phyloP scores from a whole-genome alignment of 306 rosid species.

The Fragaria iinumae region DNA sequence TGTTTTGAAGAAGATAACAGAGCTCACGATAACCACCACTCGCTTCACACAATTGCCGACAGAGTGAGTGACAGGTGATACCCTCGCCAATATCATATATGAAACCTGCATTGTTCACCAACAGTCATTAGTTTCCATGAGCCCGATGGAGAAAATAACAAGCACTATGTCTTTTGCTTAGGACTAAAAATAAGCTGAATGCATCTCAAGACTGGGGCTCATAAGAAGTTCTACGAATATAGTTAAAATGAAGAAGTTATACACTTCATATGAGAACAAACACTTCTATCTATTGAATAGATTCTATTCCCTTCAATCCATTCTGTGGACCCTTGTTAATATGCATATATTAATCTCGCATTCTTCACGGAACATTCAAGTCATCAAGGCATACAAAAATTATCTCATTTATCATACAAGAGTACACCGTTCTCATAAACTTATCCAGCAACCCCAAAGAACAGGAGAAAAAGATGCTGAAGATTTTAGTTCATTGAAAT shows the following conservation, averaged over 20 bases:
- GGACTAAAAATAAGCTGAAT: too few species aligned
- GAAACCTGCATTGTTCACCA: constrained; percentile 66
- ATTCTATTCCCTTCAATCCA: background rate
- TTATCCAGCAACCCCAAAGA: background rate
- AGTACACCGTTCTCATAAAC: background rate
- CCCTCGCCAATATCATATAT: constrained; percentile 89
- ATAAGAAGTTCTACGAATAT: too few species aligned
- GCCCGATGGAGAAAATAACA: background rate
- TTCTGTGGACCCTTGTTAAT: constrained; percentile 7
- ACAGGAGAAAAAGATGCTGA: background rate
- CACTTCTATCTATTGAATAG: too few species aligned
- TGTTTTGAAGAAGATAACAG: constrained; percentile 87
- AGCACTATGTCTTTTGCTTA: background rate
- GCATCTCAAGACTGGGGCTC: too few species aligned
- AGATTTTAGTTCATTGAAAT: background rate
- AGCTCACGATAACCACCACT: constrained; percentile 91
- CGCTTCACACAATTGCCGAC: constrained; percentile 93
- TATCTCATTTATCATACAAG: background rate
- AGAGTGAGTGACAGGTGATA: constrained; percentile 95
- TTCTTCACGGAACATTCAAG: background rate
- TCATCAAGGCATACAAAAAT: background rate
- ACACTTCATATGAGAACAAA: background rate
- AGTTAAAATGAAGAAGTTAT: too few species aligned
- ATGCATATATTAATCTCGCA: background rate
- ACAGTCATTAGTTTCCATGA: constrained; percentile 15